These are phyloP conservation scores for Conringia planisiliqua DNA, from an alignment of 345 rosid genomes.

Conservation along the genomic window DNA sequence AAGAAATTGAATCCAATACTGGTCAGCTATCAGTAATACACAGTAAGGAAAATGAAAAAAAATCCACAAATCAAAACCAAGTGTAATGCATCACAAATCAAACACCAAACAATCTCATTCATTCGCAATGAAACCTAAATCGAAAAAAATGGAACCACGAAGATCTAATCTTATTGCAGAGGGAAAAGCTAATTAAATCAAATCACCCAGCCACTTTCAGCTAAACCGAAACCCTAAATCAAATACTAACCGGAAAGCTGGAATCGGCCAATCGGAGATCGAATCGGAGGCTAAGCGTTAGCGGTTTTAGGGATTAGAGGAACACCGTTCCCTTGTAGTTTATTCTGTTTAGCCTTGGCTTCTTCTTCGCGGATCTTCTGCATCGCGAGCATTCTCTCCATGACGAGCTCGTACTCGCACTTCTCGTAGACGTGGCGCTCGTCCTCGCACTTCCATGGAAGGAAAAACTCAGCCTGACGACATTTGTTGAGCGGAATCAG, in stretches of 20 bases:
- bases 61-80: background rate
- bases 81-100: background rate
- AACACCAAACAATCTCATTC: background rate
- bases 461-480: conserved; percentile 87
- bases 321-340: conserved; percentile 39
- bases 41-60: background rate
- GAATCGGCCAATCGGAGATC: conserved; percentile 10
- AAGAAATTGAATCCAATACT: background rate
- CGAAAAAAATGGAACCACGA: background rate
- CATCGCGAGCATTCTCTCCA: conserved; percentile 99
- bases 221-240: background rate
- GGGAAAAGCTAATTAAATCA: background rate
- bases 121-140: conserved; percentile 18
- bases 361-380: conserved; percentile 91
- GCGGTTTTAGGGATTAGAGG: conserved; percentile 90
- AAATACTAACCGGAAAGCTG: conserved; percentile 31
- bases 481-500: conserved; percentile 96
- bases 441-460: conserved; percentile 97
- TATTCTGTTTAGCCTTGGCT: conserved; percentile 53
- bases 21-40: background rate
- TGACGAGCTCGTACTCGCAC: conserved; percentile 97
- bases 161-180: background rate
- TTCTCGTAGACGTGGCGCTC: conserved; percentile 95
- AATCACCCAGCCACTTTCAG: background rate
- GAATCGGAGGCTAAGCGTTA: conserved; percentile 46